phyloP scores from a whole-genome alignment of 2,329 filamentous ascomycete species.

The Cercospora berteroae region DNA sequence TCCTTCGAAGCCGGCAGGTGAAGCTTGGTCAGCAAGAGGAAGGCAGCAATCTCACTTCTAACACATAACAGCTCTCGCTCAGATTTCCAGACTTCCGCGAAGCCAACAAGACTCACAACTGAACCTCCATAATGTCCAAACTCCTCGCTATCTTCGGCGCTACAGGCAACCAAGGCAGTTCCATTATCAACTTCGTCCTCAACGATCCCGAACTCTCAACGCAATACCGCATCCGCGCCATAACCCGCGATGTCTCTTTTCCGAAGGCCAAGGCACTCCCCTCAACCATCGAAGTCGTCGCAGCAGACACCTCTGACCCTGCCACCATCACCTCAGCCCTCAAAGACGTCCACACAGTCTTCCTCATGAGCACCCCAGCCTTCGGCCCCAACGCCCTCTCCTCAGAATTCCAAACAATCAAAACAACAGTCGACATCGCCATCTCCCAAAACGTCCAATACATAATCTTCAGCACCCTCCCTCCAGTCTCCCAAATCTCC shows the following conservation, averaged over 20 bases:
- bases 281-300: slow-evolving; percentile 51
- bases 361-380: slow-evolving; percentile 19
- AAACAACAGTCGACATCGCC: slow-evolving; percentile 57
- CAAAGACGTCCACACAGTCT: slow-evolving; percentile 47
- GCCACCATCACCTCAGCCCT: slow-evolving; percentile 46
- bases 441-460: slow-evolving; percentile 34
- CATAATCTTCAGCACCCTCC: slow-evolving; percentile 42
- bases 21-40: background rate
- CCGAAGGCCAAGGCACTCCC: slow-evolving; percentile 45
- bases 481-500: slow-evolving; percentile 38
- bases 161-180: slow-evolving; percentile 59
- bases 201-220: slow-evolving; percentile 44
- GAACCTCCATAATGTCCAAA: slow-evolving; percentile 34
- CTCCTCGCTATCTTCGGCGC: slow-evolving; percentile 57
- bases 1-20: background rate
- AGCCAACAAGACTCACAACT: too few relatives aligned
- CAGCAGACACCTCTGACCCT: slow-evolving; percentile 52
- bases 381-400: slow-evolving; percentile 28
- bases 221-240: slow-evolving; percentile 52
- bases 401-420: slow-evolving; percentile 51
- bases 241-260: slow-evolving; percentile 51
- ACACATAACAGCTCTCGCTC: too few relatives aligned
- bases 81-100: too few relatives aligned
- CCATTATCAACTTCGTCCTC: slow-evolving; percentile 48
- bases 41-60: background rate